Conservation (phyloP, 768 basidiomycete species). For the Asterophora parasitica region DNA sequence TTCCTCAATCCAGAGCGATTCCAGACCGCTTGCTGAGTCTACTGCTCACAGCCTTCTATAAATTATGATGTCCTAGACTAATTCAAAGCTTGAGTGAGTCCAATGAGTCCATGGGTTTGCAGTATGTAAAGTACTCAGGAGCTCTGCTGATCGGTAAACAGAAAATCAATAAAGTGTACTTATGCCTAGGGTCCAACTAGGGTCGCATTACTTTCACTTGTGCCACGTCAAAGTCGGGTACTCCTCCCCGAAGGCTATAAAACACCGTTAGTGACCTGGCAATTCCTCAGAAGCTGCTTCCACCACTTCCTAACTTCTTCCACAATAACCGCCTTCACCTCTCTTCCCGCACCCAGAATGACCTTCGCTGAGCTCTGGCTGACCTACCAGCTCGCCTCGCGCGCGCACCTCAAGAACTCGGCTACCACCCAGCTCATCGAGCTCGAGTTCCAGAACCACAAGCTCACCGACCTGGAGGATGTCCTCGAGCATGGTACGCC, state of each 20-base stretch:
- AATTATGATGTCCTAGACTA: too few relatives aligned
- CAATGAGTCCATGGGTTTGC: too few relatives aligned
- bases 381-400: constrained; percentile 43
- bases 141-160: too few relatives aligned
- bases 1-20: too few relatives aligned
- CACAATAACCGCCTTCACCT: background rate
- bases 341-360: constrained; percentile 8
- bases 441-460: constrained; percentile 36
- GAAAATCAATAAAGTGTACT: too few relatives aligned
- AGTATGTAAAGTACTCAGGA: too few relatives aligned
- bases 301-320: background rate
- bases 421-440: constrained; percentile 44
- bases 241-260: constrained; percentile 6
- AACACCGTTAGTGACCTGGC: background rate
- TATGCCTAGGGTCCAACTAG: too few relatives aligned
- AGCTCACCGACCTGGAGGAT: constrained; percentile 41
- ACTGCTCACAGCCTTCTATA: too few relatives aligned
- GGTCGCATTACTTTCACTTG: too few relatives aligned
- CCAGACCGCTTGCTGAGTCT: too few relatives aligned
- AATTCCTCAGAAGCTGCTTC: background rate
- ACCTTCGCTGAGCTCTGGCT: constrained; percentile 40
- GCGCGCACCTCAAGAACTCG: constrained; percentile 29
- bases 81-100: too few relatives aligned
- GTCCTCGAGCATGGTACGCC: constrained; percentile 39
- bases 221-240: constrained; percentile 12